These are phyloP conservation scores for Fistulifera solaris DNA, from an alignment of 108 stramenopile species.

Conservation along the genomic window DNA sequence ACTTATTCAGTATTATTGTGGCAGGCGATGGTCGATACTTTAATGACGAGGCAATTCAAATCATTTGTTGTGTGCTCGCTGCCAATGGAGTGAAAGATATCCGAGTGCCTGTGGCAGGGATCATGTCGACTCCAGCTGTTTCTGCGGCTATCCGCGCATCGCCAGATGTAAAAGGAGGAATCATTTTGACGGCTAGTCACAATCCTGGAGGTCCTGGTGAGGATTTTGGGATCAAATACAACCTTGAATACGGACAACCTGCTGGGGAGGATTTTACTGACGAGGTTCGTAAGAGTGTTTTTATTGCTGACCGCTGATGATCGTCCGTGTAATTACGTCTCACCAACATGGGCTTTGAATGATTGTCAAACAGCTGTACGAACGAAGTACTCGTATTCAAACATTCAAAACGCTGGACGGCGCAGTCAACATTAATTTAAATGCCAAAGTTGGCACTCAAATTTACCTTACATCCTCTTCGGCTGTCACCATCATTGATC, in stretches of 20 bases:
- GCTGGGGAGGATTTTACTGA: slow-evolving; percentile 95
- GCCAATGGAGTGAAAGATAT: slow-evolving; percentile 85
- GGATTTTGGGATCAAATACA: slow-evolving; percentile 98
- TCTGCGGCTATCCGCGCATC: slow-evolving; percentile 77
- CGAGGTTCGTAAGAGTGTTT: slow-evolving; percentile 50
- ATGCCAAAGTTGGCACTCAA: slow-evolving; percentile 50
- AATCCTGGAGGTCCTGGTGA: slow-evolving; percentile 99
- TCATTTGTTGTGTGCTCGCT: slow-evolving; percentile 78
- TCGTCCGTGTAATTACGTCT: not conserved
- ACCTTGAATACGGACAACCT: slow-evolving; percentile 91
- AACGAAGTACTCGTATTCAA: slow-evolving; percentile 46
- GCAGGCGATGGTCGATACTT: slow-evolving; percentile 91
- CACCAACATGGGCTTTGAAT: not conserved
- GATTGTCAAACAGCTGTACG: slow-evolving; percentile 40
- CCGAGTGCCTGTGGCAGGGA: slow-evolving; percentile 87
- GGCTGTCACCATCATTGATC: slow-evolving; percentile 78
- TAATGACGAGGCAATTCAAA: slow-evolving; percentile 91
- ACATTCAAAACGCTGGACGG: slow-evolving; percentile 61
- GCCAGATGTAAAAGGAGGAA: slow-evolving; percentile 55
- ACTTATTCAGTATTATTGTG: slow-evolving; percentile 52
- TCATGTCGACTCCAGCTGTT: slow-evolving; percentile 91
- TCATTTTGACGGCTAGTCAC: slow-evolving; percentile 96
- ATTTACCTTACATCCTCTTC: slow-evolving; percentile 51
- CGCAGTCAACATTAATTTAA: slow-evolving; percentile 44
- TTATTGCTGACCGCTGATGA: slow-evolving; percentile 1